Base-by-base conservation (phyloP, 371 early-diverging fungal genomes). In the Mortierella sp. region DNA sequence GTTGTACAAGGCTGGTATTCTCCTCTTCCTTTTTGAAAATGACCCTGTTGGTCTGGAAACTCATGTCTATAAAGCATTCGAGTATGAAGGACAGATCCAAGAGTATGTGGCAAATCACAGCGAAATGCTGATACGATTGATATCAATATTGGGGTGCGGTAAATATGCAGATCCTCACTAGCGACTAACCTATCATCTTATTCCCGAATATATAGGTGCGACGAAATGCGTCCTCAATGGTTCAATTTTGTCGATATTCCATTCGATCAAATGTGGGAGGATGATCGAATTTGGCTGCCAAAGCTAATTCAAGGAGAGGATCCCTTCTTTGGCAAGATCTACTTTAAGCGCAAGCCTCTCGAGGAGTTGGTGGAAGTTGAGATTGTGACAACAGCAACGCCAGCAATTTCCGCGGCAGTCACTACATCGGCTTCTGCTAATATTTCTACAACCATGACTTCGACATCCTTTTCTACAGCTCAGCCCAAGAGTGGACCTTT, bases 171-270 rank as follows among this genome's bases (percentile, higher is more conserved):
- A 40, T 47, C 7, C n/a, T 47, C n/a, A 47, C n/a, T 47, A 17
- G n/a, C 13, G 7, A 0, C 47, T n/a, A 47, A 47, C 17, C n/a
- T n/a, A n/a, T 31, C 9, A 31, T 22, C 10, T 13, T 56, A 28
- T 53, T 19, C 23, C 15, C 10, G 28, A 17, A 47, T 12, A 8
- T 9, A 10, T 73, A 89, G 89, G 55, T 86, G 88, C 10, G 90
- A 90, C 17, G 90, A 90, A 76, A 90, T 90, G 90, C 83, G 83
- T 29, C 90, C 90, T 6, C 76, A 89, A 68, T 90, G 90, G 90
- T 89, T 86, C 45, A n/a, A 70, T 3, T 85, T 84, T 59, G 69
- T 81, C 23, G 72, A 80, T 26, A 85, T 89, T 51, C 89, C 90
- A 8, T 88, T 61, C 49, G 83, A 83, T 49, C 70, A 76, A 37